Evolutionary conservation across 75 land plant species (phyloP).

Genomic region (Cryptomeria japonica): DNA sequence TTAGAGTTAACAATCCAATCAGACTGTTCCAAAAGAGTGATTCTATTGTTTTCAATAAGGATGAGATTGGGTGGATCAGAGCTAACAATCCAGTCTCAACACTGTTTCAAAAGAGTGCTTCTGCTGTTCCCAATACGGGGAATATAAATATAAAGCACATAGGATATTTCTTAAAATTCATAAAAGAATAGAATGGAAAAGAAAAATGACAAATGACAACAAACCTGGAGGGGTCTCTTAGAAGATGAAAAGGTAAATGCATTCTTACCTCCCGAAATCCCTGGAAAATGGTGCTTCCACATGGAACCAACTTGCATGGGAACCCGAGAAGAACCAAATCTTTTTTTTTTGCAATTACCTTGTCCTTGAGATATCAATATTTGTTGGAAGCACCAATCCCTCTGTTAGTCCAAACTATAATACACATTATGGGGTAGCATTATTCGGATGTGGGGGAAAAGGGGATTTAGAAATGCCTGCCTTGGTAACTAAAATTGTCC

Average conservation of each 20-base stretch:
- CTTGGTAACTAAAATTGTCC: neutral
- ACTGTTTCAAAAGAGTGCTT: neutral
- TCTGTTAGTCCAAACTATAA: neutral
- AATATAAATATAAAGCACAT: neutral
- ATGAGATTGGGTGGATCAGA: neutral
- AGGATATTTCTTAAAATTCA: neutral
- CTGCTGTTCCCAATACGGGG: neutral
- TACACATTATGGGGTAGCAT: neutral
- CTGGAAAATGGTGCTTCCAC: neutral
- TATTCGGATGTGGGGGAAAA: neutral
- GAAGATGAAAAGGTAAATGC: neutral
- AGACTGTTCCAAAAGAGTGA: neutral
- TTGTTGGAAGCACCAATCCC: neutral
- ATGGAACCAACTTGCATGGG: neutral
- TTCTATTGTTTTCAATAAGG: neutral
- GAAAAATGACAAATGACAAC: neutral
- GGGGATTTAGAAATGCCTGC: neutral
- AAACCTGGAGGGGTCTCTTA: neutral
- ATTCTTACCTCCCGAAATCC: neutral
- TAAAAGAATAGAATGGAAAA: neutral
- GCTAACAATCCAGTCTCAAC: neutral
- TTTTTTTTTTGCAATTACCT: neutral
- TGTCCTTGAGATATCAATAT: neutral
- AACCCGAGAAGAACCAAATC: neutral
- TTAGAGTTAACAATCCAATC: neutral